Conservation (phyloP, 140 eudicot genomes). For the Oenanthe javanica region DNA sequence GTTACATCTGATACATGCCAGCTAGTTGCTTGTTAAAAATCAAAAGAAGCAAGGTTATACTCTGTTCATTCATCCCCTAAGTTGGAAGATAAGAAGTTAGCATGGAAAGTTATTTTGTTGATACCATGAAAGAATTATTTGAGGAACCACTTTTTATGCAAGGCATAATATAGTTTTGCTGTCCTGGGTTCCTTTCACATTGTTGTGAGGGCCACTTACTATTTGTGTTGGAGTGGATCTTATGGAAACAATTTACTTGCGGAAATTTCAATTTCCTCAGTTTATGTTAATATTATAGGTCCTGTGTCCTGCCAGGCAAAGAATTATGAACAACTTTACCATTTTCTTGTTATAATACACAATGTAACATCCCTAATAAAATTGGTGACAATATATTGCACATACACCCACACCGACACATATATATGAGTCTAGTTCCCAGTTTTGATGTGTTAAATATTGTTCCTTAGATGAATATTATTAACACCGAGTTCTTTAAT, state of each 20-base stretch:
- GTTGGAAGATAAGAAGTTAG: not conserved
- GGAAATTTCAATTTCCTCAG: not conserved
- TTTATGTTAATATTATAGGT: not conserved
- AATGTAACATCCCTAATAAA: not conserved
- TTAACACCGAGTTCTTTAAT: not conserved
- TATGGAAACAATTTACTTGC: not conserved
- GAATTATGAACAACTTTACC: not conserved
- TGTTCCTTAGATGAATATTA: not conserved
- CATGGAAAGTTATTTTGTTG: not conserved
- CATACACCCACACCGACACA: too few relatives aligned
- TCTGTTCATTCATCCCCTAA: not conserved
- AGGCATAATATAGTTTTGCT: not conserved
- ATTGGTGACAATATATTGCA: not conserved
- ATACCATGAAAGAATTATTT: not conserved
- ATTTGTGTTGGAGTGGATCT: not conserved
- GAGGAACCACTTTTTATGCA: not conserved
- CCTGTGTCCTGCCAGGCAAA: not conserved
- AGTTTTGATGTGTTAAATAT: not conserved
- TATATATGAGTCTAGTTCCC: not conserved
- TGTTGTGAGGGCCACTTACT: not conserved
- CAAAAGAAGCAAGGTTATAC: not conserved
- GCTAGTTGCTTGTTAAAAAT: not conserved
- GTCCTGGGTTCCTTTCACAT: not conserved
- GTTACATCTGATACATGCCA: not conserved
- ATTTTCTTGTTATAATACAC: not conserved